Percentiles rank a stretch among this genome's conserved stretches.
phyloP scores from a whole-genome alignment of 305 asterid species.

The Rubia tinctorum region DNA sequence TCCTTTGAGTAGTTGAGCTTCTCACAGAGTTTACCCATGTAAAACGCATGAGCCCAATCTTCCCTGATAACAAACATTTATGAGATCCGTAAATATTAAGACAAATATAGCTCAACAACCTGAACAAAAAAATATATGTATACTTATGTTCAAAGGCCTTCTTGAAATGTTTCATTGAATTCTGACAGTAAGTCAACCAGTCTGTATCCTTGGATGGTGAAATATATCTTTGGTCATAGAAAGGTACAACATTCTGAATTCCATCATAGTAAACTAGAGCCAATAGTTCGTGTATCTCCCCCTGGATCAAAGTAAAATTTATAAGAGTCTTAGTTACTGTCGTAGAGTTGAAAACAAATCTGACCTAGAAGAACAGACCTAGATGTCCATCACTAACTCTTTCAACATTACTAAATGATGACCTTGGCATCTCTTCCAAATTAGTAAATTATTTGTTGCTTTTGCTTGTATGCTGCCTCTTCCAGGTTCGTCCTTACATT shows the following conservation, averaged over 20 bases:
- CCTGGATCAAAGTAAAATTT: slow-evolving; percentile 50
- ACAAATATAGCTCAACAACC: slow-evolving; percentile 26
- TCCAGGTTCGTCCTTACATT: not conserved
- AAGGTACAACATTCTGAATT: slow-evolving; percentile 96
- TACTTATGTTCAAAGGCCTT: slow-evolving; percentile 89
- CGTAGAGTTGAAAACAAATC: not conserved
- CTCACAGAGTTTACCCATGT: slow-evolving; percentile 91
- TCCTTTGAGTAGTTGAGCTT: slow-evolving; percentile 81
- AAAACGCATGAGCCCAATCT: slow-evolving; percentile 98
- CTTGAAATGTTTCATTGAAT: slow-evolving; percentile 87
- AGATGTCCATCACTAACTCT: not conserved
- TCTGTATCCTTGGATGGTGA: slow-evolving; percentile 64
- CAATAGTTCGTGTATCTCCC: slow-evolving; percentile 95
- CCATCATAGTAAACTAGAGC: slow-evolving; percentile 98
- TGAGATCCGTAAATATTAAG: slow-evolving; percentile 23
- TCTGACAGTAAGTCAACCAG: slow-evolving; percentile 90
- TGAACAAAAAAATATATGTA: slow-evolving; percentile 19
- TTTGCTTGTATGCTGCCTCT: not conserved
- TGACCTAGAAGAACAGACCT: not conserved
- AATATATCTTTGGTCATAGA: slow-evolving; percentile 87
- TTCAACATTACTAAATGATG: not conserved
- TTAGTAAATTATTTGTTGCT: not conserved
- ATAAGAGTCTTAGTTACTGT: slow-evolving; percentile 7
- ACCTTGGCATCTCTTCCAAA: not conserved
- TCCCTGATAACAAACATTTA: slow-evolving; percentile 55